Percentiles rank a stretch among this genome's conserved stretches.
Evolutionary conservation across 192 early-diverging fungal genomes (phyloP).

Genomic region (Coemansia umbellata): DNA sequence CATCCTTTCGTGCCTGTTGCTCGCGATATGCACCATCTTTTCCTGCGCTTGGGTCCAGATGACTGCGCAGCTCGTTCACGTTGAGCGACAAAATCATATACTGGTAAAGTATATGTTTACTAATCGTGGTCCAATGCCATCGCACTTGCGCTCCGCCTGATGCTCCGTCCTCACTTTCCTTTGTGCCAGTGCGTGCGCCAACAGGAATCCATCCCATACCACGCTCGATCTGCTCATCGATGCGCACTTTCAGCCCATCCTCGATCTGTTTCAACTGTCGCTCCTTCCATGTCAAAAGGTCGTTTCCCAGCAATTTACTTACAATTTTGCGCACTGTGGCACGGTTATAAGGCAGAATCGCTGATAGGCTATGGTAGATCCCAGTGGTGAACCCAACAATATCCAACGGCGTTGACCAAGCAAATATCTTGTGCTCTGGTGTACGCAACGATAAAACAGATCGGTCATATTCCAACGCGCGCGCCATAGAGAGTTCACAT

Average conservation of each 20-base stretch:
- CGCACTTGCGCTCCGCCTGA: conserved; percentile 34
- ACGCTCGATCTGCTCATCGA: conserved; percentile 44
- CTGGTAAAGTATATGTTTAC: conserved; percentile 50
- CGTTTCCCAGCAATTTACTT: conserved; percentile 38
- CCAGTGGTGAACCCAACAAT: conserved; percentile 42
- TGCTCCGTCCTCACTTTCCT: conserved; percentile 19
- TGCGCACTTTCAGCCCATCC: conserved; percentile 44
- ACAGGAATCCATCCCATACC: conserved; percentile 50
- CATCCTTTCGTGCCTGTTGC: conserved; percentile 51
- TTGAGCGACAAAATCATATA: conserved; percentile 47
- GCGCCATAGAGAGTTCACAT: conserved; percentile 50
- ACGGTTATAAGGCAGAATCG: conserved; percentile 44
- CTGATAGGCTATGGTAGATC: conserved; percentile 35
- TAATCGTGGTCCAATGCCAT: conserved; percentile 53
- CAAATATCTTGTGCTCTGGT: conserved; percentile 42
- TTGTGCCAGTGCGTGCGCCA: conserved; percentile 11
- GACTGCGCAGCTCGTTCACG: conserved; percentile 43
- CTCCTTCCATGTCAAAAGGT: conserved; percentile 51
- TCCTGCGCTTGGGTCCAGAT: conserved; percentile 7
- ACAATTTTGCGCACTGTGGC: conserved; percentile 51
- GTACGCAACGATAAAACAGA: conserved; percentile 22
- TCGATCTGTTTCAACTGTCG: conserved; percentile 48
- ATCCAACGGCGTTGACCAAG: conserved; percentile 46
- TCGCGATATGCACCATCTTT: conserved; percentile 43
- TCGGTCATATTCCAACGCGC: conserved; percentile 46